phyloP scores from a whole-genome alignment of 768 basidiomycete genomes.

The Psilocybe cubensis region DNA sequence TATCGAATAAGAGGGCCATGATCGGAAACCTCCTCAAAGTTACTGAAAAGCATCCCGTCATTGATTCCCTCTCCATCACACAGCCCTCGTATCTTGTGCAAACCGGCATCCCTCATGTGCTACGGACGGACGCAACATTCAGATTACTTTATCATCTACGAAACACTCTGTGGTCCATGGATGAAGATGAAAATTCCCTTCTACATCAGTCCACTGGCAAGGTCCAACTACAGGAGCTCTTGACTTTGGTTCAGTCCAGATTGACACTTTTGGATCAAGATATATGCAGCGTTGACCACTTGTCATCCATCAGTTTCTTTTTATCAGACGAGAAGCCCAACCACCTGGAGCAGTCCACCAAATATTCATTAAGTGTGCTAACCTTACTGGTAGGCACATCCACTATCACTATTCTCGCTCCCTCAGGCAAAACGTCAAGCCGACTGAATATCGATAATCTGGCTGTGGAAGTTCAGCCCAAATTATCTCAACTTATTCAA shows the following conservation, averaged over 20 bases:
- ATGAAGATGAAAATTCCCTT: conserved; percentile 26
- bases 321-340: conserved; percentile 18
- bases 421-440: conserved; percentile 34
- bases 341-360: neutral
- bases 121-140: conserved; percentile 74
- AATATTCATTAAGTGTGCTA: conserved; percentile 13
- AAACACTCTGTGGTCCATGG: conserved; percentile 55
- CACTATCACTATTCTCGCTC: conserved; percentile 37
- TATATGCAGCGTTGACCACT: conserved; percentile 31
- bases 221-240: conserved; percentile 32
- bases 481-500: conserved; percentile 29
- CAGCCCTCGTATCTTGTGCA: conserved; percentile 87
- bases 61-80: conserved; percentile 81
- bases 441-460: conserved; percentile 39
- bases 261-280: conserved; percentile 47
- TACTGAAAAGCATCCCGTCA: conserved; percentile 49
- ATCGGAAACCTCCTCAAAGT: conserved; percentile 52
- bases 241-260: conserved; percentile 30
- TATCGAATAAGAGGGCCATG: conserved; percentile 38
- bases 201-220: conserved; percentile 5
- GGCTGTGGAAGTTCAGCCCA: conserved; percentile 24
- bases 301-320: conserved; percentile 32
- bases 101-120: conserved; percentile 63
- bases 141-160: conserved; percentile 82
- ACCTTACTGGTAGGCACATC: conserved; percentile 31